Percentiles rank a stretch among this genome's conserved stretches.
phyloP scores from a whole-genome alignment of 2,329 filamentous ascomycete species.

The Atkinsonella hypoxylon region DNA sequence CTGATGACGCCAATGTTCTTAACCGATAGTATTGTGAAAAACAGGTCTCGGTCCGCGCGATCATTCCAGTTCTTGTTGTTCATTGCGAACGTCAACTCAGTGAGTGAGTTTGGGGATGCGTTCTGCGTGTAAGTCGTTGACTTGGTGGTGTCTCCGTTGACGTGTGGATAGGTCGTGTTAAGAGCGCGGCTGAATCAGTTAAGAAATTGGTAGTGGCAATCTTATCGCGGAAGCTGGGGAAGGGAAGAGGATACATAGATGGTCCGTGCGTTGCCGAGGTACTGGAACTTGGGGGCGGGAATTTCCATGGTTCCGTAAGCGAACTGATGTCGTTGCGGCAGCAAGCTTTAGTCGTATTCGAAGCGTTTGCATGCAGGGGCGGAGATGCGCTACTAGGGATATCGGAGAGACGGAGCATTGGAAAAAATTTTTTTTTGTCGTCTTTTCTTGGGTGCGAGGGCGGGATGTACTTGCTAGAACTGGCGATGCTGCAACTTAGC shows the following conservation, averaged over 20 bases:
- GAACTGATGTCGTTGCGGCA: background rate
- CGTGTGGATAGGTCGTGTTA: constrained; percentile 23
- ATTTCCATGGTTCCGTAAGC: constrained; percentile 7
- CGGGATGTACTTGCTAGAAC: background rate
- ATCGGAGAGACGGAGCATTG: too few relatives aligned
- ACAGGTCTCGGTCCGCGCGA: constrained; percentile 49
- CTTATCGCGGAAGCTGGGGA: constrained; percentile 13
- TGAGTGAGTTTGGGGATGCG: background rate
- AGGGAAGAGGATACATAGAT: constrained; percentile 9
- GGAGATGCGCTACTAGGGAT: too few relatives aligned
- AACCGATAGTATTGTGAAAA: constrained; percentile 49
- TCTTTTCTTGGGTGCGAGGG: background rate
- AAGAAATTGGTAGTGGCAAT: constrained; percentile 32
- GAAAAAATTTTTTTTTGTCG: background rate
- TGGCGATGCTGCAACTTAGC: constrained; percentile 16
- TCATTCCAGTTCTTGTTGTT: constrained; percentile 52
- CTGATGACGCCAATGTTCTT: constrained; percentile 54
- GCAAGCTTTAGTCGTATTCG: background rate
- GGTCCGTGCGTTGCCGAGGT: constrained; percentile 16
- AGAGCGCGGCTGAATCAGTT: constrained; percentile 20
- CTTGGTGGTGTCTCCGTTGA: constrained; percentile 3
- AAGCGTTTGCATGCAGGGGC: too few relatives aligned
- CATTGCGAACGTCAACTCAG: constrained; percentile 15
- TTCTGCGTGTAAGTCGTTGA: constrained; percentile 10
- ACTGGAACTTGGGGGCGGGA: constrained; percentile 4